Evolutionary conservation across 2,329 filamentous ascomycete species (phyloP), one percentile per base, ranked within the genome.

Genomic region (Trichoderma sp.): DNA sequence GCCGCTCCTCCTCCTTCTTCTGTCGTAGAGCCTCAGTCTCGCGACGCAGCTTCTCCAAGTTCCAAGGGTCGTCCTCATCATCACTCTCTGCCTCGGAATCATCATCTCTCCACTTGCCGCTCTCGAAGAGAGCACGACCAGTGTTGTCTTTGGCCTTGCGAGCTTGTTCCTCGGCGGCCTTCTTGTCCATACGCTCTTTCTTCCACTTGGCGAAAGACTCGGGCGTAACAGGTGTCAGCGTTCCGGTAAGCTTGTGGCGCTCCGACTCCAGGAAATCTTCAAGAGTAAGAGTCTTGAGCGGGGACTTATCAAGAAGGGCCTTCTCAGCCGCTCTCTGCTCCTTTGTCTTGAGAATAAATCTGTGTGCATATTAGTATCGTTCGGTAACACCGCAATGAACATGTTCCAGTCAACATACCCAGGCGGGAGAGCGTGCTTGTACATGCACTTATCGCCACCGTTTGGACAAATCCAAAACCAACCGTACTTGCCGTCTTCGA

Each of bases 401-500:
- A 7, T 27, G 35, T 35, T 29, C 24, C 70, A 65, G 55, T 61
- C n/a, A 10, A 88, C 92, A 77, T 88, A 96, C 92, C 96, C 96
- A 77, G 94, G 92, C 75, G 96, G 96, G 76, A 99, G 86, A 76
- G 92, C 94, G 81, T 99, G 96, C 82, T 92, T 94, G 80, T 99
- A 99, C 91, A 96, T 98, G 91, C 96, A 99, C 82, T 97, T 93
- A 79, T 99, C 92, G 72, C 92, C 95, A 73, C 94, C 94, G 77
- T 98, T 98, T 58, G 96, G 96, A 87, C 96, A 99, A 70, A 89
- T 86, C 96, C 96, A 99, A 83, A 99, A 98, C 96, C 96, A 99
- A 72, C 96, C 96, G 77, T 99, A 99, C 82, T 98, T 99, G 76
- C 94, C 92, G 78, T 99, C 96, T 82, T 99, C 96, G 72, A 99